These are phyloP conservation scores for Vitis rupestris DNA, from an alignment of 164 flowering plant species.

Conservation along the genomic window DNA sequence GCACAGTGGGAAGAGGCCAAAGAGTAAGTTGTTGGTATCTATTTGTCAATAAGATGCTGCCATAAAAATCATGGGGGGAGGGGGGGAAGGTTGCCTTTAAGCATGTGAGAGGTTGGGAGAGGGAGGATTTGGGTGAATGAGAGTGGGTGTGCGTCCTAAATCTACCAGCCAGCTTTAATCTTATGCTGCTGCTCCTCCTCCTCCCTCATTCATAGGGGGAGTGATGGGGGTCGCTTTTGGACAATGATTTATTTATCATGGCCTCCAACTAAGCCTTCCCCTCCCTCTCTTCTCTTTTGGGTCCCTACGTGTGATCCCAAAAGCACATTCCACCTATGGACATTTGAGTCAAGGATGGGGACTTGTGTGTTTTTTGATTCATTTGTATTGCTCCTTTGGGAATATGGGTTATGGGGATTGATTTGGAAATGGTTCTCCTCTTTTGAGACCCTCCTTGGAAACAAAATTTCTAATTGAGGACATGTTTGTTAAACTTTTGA, in stretches of 20 bases:
- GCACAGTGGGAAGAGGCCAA: neutral
- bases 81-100: neutral
- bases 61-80: neutral
- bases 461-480: too few species aligned
- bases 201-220: neutral
- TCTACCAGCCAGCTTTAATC: neutral
- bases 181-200: too few species aligned
- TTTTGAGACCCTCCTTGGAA: too few species aligned
- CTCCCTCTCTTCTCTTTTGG: neutral
- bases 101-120: slow-evolving; percentile 3
- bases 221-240: slow-evolving; percentile 1
- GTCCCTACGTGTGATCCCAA: neutral
- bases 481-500: too few species aligned
- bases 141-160: neutral
- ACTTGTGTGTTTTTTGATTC: too few species aligned
- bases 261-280: slow-evolving; percentile 16
- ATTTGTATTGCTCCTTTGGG: too few species aligned
- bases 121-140: neutral
- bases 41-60: neutral
- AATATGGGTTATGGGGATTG: too few species aligned
- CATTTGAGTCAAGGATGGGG: too few species aligned
- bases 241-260: slow-evolving; percentile 18
- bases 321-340: neutral
- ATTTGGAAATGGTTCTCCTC: too few species aligned
- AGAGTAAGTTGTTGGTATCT: neutral